phyloP scores from a whole-genome alignment of 2,329 filamentous ascomycete genomes.

The Colletotrichum sidae region DNA sequence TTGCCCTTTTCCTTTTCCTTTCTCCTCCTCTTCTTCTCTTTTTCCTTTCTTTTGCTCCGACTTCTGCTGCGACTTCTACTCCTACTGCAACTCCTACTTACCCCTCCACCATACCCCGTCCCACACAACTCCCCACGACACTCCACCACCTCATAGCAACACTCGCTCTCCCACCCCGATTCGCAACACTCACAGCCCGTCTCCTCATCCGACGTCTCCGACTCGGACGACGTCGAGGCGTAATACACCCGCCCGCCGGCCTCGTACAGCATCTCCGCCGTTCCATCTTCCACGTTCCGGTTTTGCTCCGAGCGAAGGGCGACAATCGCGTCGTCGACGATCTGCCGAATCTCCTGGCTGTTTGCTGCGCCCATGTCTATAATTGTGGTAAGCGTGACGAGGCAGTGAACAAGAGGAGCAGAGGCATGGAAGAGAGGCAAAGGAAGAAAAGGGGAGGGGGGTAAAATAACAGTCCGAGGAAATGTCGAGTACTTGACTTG shows the following conservation, averaged over 20 bases:
- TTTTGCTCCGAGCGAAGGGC: slow-evolving; percentile 12
- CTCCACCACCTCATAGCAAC: slow-evolving; percentile 20
- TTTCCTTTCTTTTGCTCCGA: not conserved
- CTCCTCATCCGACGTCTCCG: not conserved
- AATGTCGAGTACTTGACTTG: not conserved
- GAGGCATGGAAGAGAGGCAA: too few relatives aligned
- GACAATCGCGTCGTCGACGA: slow-evolving; percentile 18
- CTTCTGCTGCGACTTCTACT: not conserved
- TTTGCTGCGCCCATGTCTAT: slow-evolving; percentile 18
- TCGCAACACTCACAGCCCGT: slow-evolving; percentile 4
- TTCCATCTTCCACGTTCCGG: not conserved
- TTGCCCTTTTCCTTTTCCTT: not conserved
- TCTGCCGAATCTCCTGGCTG: slow-evolving; percentile 21
- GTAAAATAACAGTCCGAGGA: too few relatives aligned
- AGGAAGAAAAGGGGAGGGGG: not conserved
- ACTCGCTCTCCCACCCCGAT: slow-evolving; percentile 4
- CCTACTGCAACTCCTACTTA: not conserved
- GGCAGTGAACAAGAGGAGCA: too few relatives aligned
- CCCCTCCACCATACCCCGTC: not conserved
- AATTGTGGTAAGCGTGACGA: too few relatives aligned
- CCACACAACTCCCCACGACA: not conserved
- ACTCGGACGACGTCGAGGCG: not conserved
- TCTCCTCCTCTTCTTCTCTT: not conserved
- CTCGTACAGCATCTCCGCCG: not conserved
- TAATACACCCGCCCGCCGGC: not conserved